A percentile compares a stretch with the other conserved stretches of the same genome.
phyloP scores from a whole-genome alignment of 225 moss, liverwort and hornwort species.

The Straminergon stramineum region DNA sequence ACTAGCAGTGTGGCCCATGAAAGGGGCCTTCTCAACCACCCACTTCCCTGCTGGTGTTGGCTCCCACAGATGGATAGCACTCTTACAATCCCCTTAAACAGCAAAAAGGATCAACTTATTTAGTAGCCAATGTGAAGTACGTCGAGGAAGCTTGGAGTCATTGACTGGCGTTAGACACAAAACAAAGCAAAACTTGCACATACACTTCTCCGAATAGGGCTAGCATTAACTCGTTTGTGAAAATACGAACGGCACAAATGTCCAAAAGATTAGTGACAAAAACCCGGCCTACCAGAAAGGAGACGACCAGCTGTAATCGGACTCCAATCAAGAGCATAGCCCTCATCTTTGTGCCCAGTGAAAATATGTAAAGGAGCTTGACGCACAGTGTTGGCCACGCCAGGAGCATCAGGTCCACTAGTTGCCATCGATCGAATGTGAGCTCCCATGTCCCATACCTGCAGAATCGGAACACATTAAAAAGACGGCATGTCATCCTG shows the following conservation, averaged over 20 bases:
- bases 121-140: not conserved
- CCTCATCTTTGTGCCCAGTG: slow-evolving; percentile 89
- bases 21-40: slow-evolving; percentile 69
- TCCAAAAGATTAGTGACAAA: not conserved
- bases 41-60: slow-evolving; percentile 78
- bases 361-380: slow-evolving; percentile 86
- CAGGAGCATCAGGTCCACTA: slow-evolving; percentile 36
- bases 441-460: slow-evolving; percentile 89
- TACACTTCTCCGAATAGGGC: not conserved
- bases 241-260: not conserved
- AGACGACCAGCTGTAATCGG: slow-evolving; percentile 75
- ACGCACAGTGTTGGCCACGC: slow-evolving; percentile 26
- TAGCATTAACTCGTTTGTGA: not conserved
- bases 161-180: not conserved
- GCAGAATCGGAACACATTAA: not conserved
- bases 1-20: slow-evolving; percentile 62
- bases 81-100: slow-evolving; percentile 78
- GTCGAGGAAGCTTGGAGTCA: not conserved
- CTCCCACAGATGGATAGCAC: slow-evolving; percentile 84
- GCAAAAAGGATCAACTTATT: not conserved
- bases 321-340: slow-evolving; percentile 96
- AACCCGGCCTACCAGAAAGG: slow-evolving; percentile 57
- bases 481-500: not conserved
- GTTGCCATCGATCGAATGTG: slow-evolving; percentile 73
- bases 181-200: not conserved